A percentile compares a stretch with the other conserved stretches of the same genome.
Conservation (phyloP, 139 green algal species). For the Closterium sp. region DNA sequence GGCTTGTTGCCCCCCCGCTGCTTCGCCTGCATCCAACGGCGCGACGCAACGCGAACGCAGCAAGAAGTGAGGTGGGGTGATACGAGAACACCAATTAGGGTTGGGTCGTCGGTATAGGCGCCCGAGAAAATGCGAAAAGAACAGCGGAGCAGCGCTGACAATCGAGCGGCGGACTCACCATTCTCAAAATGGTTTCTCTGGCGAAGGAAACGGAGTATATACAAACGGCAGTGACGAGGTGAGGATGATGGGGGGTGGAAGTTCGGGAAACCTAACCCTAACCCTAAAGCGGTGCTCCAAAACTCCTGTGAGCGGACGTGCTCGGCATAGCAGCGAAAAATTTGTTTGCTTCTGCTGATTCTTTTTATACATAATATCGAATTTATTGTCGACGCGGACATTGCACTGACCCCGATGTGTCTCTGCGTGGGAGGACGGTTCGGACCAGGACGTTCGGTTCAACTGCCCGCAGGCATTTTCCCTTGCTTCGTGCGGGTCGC, state of each 20-base stretch:
- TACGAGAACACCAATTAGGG: not conserved
- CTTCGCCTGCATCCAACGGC: not conserved
- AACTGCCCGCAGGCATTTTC: not conserved
- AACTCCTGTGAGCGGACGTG: not conserved
- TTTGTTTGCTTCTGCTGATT: not conserved
- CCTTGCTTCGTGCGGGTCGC: not conserved
- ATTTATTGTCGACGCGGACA: not conserved
- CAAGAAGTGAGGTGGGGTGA: too few species aligned
- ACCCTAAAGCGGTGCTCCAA: not conserved
- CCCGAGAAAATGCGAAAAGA: not conserved
- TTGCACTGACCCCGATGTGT: not conserved
- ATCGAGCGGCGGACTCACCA: not conserved
- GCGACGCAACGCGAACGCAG: not conserved
- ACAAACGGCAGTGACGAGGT: not conserved
- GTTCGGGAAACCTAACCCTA: not conserved
- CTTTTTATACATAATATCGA: not conserved
- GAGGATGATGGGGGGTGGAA: too few species aligned
- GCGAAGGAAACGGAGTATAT: not conserved
- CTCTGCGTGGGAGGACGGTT: not conserved
- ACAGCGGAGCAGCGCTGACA: not conserved
- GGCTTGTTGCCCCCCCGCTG: not conserved
- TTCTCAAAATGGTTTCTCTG: too few species aligned
- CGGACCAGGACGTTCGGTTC: not conserved
- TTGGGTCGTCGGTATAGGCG: not conserved
- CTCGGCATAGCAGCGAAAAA: too few species aligned